Percentiles rank a stretch among this genome's conserved stretches.
phyloP scores from a whole-genome alignment of 2,329 filamentous ascomycete genomes.

The Neophaeococcomyces aloes region DNA sequence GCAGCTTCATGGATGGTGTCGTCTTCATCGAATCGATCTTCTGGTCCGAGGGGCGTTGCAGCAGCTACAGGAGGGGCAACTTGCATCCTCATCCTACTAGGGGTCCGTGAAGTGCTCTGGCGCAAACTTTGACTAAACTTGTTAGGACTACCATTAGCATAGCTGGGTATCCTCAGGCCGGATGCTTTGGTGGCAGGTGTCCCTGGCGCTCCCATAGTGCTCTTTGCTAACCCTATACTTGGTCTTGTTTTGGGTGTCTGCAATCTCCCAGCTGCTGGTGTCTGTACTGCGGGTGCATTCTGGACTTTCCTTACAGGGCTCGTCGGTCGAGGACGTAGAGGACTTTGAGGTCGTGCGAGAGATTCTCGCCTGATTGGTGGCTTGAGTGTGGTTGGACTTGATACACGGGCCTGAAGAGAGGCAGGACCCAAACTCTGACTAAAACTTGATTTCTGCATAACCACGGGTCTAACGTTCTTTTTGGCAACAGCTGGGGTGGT shows the following conservation, averaged over 20 bases:
- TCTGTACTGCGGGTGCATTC: conserved; percentile 41
- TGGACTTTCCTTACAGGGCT: conserved; percentile 66
- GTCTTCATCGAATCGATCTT: conserved; percentile 25
- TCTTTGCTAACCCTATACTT: conserved; percentile 25
- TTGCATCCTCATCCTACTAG: conserved; percentile 4
- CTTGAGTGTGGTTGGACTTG: conserved; percentile 60
- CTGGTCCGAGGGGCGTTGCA: conserved; percentile 22
- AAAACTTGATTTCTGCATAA: conserved; percentile 64
- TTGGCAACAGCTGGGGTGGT: conserved; percentile 41
- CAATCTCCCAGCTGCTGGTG: conserved; percentile 12
- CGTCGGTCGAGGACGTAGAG: conserved; percentile 76
- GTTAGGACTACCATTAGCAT: conserved; percentile 52
- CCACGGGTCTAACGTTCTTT: conserved; percentile 48
- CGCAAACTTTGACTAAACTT: conserved; percentile 28
- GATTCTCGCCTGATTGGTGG: conserved; percentile 39
- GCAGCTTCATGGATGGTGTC: conserved; percentile 43
- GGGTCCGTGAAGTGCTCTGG: conserved; percentile 14
- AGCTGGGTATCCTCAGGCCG: conserved; percentile 35
- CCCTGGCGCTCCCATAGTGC: conserved; percentile 49
- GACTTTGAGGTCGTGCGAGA: conserved; percentile 35
- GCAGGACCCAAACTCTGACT: conserved; percentile 77
- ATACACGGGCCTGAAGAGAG: conserved; percentile 33
- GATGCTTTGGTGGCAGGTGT: conserved; percentile 56
- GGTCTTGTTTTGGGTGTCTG: conserved; percentile 19
- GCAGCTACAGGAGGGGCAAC: conserved; percentile 2